Evolutionary conservation across 176 grass and related monocot species (phyloP).

Genomic region (Aegilops sharonensis): DNA sequence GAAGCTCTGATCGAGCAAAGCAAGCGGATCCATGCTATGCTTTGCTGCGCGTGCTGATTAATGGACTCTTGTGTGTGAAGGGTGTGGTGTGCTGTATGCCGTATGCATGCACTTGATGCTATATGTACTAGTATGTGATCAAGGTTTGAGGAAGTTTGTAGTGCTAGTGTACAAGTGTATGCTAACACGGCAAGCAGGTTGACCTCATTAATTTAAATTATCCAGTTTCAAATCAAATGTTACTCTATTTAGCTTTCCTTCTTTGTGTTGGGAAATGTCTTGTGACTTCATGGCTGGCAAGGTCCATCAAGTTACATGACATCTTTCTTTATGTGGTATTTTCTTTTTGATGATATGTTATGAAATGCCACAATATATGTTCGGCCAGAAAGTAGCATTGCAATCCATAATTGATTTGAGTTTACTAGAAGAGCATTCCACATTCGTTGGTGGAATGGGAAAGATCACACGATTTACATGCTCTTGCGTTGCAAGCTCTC

Average conservation of each 20-base stretch:
- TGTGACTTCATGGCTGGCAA: not conserved
- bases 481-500: not conserved
- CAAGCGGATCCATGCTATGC: not conserved
- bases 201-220: not conserved
- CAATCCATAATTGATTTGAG: not conserved
- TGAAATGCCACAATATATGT: not conserved
- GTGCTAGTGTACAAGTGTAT: not conserved
- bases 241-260: not conserved
- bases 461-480: not conserved
- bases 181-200: conserved; percentile 15
- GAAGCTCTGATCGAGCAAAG: not conserved
- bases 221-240: not conserved
- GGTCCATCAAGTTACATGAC: not conserved
- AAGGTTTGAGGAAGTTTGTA: conserved; percentile 7
- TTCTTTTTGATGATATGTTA: not conserved
- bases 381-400: too few species aligned
- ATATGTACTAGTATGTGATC: not conserved
- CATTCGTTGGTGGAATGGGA: not conserved
- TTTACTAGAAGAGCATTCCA: not conserved
- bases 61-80: not conserved
- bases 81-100: conserved; percentile 15
- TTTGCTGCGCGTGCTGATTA: not conserved
- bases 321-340: not conserved
- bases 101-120: conserved; percentile 16
- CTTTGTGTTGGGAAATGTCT: not conserved